These are phyloP conservation scores for Teunomyces kruisii DNA, from an alignment of 805 yeast species.

Conservation along the genomic window DNA sequence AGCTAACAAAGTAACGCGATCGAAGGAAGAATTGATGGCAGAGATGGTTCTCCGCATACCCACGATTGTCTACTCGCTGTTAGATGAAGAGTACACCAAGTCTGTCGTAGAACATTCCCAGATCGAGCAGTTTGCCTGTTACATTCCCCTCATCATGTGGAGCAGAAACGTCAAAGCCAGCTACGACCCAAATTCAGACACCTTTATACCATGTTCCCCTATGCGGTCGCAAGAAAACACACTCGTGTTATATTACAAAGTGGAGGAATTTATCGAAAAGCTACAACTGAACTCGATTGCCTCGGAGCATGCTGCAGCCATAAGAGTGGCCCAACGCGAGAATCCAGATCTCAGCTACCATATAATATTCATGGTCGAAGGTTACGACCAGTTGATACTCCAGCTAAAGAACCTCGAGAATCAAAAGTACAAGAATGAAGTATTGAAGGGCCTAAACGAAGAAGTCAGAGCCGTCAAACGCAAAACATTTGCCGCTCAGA, in stretches of 20 bases:
- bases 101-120: slow-evolving; percentile 19
- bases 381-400: slow-evolving; percentile 46
- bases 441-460: slow-evolving; percentile 6
- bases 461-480: slow-evolving; percentile 2
- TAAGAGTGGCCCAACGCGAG: slow-evolving; percentile 18
- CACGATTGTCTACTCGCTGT: slow-evolving; percentile 13
- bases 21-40: slow-evolving; percentile 49
- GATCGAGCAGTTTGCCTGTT: slow-evolving; percentile 20
- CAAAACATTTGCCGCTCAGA: background rate
- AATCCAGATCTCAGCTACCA: slow-evolving; percentile 18
- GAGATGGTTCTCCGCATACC: slow-evolving; percentile 53
- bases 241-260: slow-evolving; percentile 45
- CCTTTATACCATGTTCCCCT: slow-evolving; percentile 53
- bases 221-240: slow-evolving; percentile 44
- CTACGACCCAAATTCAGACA: slow-evolving; percentile 49
- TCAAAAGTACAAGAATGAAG: slow-evolving; percentile 35
- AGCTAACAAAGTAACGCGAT: slow-evolving; percentile 37
- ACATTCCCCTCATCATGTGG: slow-evolving; percentile 52
- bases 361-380: slow-evolving; percentile 48
- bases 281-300: slow-evolving; percentile 12
- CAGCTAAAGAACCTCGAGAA: slow-evolving; percentile 48
- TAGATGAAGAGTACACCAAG: slow-evolving; percentile 22
- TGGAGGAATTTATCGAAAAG: slow-evolving; percentile 40
- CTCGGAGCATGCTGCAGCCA: slow-evolving; percentile 3
- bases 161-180: slow-evolving; percentile 47